Base-by-base conservation (phyloP, 108 stramenopile species). In the Discostella stelligeroides region DNA sequence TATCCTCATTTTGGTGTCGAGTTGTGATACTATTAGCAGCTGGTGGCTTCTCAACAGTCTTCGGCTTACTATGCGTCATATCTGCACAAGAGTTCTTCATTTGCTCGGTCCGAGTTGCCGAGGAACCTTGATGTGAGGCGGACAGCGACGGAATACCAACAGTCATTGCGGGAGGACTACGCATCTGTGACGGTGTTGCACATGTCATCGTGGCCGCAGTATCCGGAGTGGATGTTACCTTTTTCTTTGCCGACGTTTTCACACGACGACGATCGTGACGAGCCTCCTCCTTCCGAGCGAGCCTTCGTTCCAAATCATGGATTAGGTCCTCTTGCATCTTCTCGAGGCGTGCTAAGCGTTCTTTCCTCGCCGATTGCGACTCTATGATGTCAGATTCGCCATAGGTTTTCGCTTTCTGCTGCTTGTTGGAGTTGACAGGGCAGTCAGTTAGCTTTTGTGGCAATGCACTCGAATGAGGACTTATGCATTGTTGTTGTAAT, bases 241-340 rank as follows among this genome's bases (percentile, higher is more conserved):
- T 41, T 18, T 15, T n/a, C 15, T 18, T 55, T 30, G 23, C 8
- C 29, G 39, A n/a, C 45, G 9, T 39, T 7, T 12, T 25, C 38
- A 25, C 21, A 23, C 53, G 40, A 41, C 51, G 25, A 45, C 48
- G 37, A 29, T 71, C 75, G 30, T 39, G 34, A 63, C 57, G 50
- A 1, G 80, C 80, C 63, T 76, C 75, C 53, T 71, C 70, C 46
- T 72, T 76, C 21, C 80, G 46, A 13, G 61, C 53, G 39, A 59
- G 43, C 1, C 80, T 46, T 15, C 66, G 49, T 59, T 81, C 75
- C 13, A 76, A 51, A 49, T 76, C 75, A 18, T 57, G 50, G 41
- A 42, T 23, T 7, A 63, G 28, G 45, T 81, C 80, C 20, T 76
- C 28, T 66, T 81, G 80, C 75, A 81, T 76, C 63, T 76, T 46